Evolutionary conservation across 768 basidiomycete species (phyloP).

Genomic region (Calvatia gigantea): DNA sequence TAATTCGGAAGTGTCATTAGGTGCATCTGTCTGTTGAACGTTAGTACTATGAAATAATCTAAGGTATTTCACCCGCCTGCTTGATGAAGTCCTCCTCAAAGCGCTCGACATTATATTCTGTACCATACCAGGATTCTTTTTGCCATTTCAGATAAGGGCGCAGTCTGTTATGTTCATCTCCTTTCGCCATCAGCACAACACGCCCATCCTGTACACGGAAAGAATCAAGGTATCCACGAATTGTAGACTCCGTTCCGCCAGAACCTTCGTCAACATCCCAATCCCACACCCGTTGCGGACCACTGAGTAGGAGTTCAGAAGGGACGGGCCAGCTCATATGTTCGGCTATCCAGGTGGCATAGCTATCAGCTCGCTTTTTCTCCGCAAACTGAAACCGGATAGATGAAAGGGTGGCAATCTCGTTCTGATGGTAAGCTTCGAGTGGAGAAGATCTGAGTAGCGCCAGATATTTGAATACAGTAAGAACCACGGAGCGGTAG

Average conservation of each 20-base stretch:
- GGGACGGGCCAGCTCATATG: constrained; percentile 80
- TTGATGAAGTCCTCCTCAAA: constrained; percentile 62
- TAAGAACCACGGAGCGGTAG: constrained; percentile 65
- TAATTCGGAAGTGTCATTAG: constrained; percentile 65
- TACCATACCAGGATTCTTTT: constrained; percentile 91
- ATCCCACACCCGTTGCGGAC: constrained; percentile 65
- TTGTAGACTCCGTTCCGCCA: constrained; percentile 42
- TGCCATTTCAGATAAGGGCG: constrained; percentile 50
- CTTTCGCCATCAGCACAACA: constrained; percentile 77
- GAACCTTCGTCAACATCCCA: constrained; percentile 55
- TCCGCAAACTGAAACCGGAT: constrained; percentile 87
- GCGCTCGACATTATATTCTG: constrained; percentile 74
- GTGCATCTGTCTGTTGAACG: constrained; percentile 50
- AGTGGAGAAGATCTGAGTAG: constrained; percentile 61
- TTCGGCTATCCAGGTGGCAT: constrained; percentile 73
- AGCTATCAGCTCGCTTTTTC: constrained; percentile 74
- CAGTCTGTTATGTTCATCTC: constrained; percentile 53
- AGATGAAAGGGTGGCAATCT: constrained; percentile 65
- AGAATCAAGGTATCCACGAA: constrained; percentile 57
- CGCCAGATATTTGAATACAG: constrained; percentile 76
- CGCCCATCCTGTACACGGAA: constrained; percentile 59
- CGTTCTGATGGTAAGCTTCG: constrained; percentile 68
- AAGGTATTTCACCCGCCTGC: constrained; percentile 33
- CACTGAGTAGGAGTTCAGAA: constrained; percentile 69
- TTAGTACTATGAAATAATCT: neutral